phyloP scores from a whole-genome alignment of 176 grass and related monocot genomes.

The Zoysia pacifica region DNA sequence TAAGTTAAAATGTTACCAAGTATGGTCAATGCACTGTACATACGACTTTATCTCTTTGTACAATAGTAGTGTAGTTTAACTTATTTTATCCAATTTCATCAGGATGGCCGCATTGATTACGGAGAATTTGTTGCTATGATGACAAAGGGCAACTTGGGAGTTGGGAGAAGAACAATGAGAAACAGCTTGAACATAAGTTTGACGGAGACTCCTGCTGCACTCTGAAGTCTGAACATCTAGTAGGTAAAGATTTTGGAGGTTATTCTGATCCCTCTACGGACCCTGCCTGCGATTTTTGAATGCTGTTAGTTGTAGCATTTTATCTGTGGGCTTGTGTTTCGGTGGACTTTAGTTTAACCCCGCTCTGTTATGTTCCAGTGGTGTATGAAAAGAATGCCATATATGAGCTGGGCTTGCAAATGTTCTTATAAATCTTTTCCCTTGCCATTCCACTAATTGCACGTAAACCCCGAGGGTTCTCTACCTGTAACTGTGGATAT shows the following conservation, averaged over 20 bases:
- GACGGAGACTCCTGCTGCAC: constrained; percentile 2
- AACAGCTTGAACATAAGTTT: constrained; percentile 64
- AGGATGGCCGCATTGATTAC: constrained; percentile 68
- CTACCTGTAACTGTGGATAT: background rate
- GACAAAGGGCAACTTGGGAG: constrained; percentile 67
- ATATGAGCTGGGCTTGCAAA: background rate
- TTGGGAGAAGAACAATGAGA: constrained; percentile 59
- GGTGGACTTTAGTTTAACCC: constrained; percentile 1
- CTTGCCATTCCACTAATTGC: background rate
- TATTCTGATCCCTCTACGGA: constrained; percentile 15
- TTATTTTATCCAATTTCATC: background rate
- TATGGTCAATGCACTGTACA: background rate
- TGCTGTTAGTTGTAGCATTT: constrained; percentile 31
- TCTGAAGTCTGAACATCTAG: constrained; percentile 32
- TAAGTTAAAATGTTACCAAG: background rate
- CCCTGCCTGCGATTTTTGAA: constrained; percentile 34
- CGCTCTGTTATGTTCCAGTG: background rate
- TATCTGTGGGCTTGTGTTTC: constrained; percentile 34
- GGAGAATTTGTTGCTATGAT: constrained; percentile 77
- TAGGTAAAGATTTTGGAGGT: background rate
- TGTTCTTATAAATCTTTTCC: constrained; percentile 27
- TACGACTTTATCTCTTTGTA: background rate
- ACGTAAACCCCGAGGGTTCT: background rate
- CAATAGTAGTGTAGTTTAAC: background rate
- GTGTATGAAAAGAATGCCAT: constrained; percentile 9